A percentile compares a stretch with the other conserved stretches of the same genome.
These are phyloP conservation scores for Saccharomycopsis microspora DNA, from an alignment of 805 yeast genomes.

Conservation along the genomic window DNA sequence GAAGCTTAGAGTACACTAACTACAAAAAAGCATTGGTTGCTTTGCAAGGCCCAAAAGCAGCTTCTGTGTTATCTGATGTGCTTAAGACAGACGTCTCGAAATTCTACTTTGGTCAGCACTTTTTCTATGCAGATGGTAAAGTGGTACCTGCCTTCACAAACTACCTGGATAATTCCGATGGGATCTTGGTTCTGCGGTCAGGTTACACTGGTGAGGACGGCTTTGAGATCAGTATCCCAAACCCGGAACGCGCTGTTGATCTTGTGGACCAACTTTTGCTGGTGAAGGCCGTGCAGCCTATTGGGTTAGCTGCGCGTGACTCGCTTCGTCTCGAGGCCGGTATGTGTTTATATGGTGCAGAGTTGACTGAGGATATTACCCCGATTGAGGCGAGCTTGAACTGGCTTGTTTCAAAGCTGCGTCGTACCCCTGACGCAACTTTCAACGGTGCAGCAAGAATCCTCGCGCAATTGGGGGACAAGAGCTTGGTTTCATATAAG, in stretches of 20 bases:
- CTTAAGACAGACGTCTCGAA: constrained; percentile 46
- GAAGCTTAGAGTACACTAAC: constrained; percentile 20
- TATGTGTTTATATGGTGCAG: constrained; percentile 95
- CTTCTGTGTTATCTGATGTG: constrained; percentile 50
- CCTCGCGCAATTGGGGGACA: constrained; percentile 58
- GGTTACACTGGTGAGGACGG: constrained; percentile 99
- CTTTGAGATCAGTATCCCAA: constrained; percentile 77
- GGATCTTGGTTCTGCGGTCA: constrained; percentile 78
- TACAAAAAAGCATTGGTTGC: constrained; percentile 55
- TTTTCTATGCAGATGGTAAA: constrained; percentile 27
- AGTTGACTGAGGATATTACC: constrained; percentile 63
- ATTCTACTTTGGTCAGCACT: constrained; percentile 66
- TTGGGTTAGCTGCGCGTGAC: constrained; percentile 97
- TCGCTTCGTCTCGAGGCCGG: constrained; percentile 95
- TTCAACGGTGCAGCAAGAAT: constrained; percentile 76
- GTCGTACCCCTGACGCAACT: constrained; percentile 37
- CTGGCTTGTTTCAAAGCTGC: constrained; percentile 80
- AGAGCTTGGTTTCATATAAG: constrained; percentile 38
- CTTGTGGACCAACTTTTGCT: constrained; percentile 53
- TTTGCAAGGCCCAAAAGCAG: constrained; percentile 85
- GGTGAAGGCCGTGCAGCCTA: constrained; percentile 56
- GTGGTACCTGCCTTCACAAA: constrained; percentile 24
- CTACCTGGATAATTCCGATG: constrained; percentile 22
- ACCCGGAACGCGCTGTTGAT: constrained; percentile 37
- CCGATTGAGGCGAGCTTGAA: constrained; percentile 85